These are phyloP conservation scores for Zarea fungicola DNA, from an alignment of 2,329 filamentous ascomycete genomes.

Conservation along the genomic window DNA sequence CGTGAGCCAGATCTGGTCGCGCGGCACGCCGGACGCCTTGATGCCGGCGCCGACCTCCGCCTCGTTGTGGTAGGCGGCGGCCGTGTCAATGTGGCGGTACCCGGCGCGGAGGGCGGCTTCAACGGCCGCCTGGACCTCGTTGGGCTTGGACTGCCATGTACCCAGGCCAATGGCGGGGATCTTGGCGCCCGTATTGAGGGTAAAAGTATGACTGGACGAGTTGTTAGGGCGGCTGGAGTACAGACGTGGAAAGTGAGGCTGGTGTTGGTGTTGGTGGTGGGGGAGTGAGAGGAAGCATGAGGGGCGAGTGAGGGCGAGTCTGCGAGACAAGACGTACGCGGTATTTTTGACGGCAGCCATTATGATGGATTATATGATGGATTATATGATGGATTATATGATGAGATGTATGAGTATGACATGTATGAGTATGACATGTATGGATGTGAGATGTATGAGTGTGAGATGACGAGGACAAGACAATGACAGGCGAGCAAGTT, in stretches of 20 bases:
- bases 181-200: constrained; percentile 70
- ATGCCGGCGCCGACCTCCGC: constrained; percentile 62
- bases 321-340: constrained; percentile 14
- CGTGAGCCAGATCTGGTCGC: constrained; percentile 64
- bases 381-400: neutral
- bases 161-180: constrained; percentile 74
- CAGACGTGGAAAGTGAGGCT: neutral
- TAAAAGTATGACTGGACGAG: constrained; percentile 42
- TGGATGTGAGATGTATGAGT: too few relatives aligned
- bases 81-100: constrained; percentile 73
- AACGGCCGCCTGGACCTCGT: constrained; percentile 67
- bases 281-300: neutral
- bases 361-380: neutral
- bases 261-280: neutral
- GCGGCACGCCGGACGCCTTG: constrained; percentile 57
- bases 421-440: too few relatives aligned
- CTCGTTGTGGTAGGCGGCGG: constrained; percentile 74
- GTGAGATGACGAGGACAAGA: too few relatives aligned
- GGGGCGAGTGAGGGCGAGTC: neutral
- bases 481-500: too few relatives aligned
- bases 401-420: neutral
- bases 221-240: neutral
- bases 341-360: constrained; percentile 28
- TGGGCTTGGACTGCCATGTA: constrained; percentile 70
- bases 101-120: constrained; percentile 61